phyloP scores from a whole-genome alignment of 1,284 basidiomycete species.

The Cutaneotrichosporon cavernicola region DNA sequence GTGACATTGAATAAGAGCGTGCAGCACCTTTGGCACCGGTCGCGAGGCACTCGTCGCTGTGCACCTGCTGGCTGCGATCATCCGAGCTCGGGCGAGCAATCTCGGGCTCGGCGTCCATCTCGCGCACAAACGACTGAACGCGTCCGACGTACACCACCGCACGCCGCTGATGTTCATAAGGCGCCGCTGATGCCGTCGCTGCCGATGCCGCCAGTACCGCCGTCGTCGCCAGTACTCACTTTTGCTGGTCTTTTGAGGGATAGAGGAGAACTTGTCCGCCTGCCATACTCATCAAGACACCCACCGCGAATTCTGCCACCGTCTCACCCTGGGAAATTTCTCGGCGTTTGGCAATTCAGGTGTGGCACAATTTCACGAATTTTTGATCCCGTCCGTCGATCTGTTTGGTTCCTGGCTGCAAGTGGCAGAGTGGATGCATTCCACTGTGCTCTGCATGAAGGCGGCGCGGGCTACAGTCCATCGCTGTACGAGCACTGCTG shows the following conservation, averaged over 20 bases:
- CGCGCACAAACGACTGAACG: too few species aligned
- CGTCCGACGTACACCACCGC: too few species aligned
- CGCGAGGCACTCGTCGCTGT: too few species aligned
- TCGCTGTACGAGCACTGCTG: too few species aligned
- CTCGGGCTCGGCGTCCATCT: too few species aligned
- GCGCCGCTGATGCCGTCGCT: not conserved
- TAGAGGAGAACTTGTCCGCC: not conserved
- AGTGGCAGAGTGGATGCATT: not conserved
- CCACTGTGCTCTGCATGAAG: not conserved
- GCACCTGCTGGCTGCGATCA: too few species aligned
- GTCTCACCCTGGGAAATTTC: not conserved
- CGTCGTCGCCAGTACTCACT: not conserved
- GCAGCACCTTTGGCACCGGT: too few species aligned
- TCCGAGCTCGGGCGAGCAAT: too few species aligned
- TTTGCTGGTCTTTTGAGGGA: constrained; percentile 1
- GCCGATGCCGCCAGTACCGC: not conserved
- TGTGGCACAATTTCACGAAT: not conserved
- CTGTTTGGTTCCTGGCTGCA: not conserved
- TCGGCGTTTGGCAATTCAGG: not conserved
- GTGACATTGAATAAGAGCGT: too few species aligned
- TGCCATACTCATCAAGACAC: not conserved
- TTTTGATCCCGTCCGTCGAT: not conserved
- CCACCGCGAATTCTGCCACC: not conserved
- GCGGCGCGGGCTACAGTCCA: too few species aligned
- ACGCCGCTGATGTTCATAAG: too few species aligned